These are phyloP conservation scores for Xylaria sp. DNA, from an alignment of 2,329 filamentous ascomycete species.

Conservation along the genomic window DNA sequence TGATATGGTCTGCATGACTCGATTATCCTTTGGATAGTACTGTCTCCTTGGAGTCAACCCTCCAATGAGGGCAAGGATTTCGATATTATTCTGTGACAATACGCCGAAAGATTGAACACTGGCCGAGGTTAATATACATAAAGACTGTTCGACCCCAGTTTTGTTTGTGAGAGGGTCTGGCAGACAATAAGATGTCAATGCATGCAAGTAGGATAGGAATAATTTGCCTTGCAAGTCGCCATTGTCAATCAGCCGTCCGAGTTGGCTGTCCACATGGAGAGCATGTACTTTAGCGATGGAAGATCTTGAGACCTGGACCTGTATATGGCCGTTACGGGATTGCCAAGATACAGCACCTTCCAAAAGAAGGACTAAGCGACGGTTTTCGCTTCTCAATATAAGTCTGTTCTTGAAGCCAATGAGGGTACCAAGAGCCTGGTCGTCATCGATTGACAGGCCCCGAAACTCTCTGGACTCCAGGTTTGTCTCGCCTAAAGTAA, in stretches of 20 bases:
- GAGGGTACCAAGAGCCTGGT: constrained; percentile 19
- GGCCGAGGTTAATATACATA: constrained; percentile 59
- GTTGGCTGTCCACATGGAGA: constrained; percentile 6
- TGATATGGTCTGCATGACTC: constrained; percentile 21
- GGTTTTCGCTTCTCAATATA: no score
- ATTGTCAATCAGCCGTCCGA: constrained; percentile 21
- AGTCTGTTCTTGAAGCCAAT: no score
- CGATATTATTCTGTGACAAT: constrained; percentile 19
- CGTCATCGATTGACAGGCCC: constrained; percentile 18
- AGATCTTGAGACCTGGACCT: constrained; percentile 4
- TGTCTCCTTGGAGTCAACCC: constrained; percentile 7
- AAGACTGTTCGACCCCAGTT: constrained; percentile 70
- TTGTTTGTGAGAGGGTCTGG: constrained; percentile 66
- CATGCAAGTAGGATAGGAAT: constrained; percentile 59
- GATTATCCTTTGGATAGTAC: constrained; percentile 15
- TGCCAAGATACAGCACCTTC: no score
- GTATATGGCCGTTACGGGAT: constrained; percentile 6
- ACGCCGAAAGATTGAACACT: constrained; percentile 22
- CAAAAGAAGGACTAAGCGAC: no score
- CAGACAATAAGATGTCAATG: constrained; percentile 66
- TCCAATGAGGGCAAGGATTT: neutral
- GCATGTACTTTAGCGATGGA: constrained; percentile 19
- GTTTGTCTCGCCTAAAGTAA: neutral
- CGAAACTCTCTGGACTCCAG: constrained; percentile 23
- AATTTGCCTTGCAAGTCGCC: constrained; percentile 26